Conservation (phyloP, 257 asterid species). For the Nyctanthes arbortristis region DNA sequence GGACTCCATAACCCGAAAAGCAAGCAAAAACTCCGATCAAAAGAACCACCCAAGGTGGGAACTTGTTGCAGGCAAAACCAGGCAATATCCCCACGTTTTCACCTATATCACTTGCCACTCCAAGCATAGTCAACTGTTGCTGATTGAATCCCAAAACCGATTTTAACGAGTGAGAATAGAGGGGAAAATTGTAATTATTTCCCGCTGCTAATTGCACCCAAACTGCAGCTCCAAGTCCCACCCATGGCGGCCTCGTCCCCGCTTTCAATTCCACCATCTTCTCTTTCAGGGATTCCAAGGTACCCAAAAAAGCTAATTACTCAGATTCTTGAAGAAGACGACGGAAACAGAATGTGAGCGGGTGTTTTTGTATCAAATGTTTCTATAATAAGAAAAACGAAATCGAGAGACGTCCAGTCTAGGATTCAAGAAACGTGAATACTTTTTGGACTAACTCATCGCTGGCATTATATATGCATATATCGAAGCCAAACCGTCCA, state of each 20-base stretch:
- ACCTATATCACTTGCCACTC: constrained; percentile 74
- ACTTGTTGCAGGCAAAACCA: constrained; percentile 52
- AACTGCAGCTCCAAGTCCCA: constrained; percentile 70
- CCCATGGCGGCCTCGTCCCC: constrained; percentile 82
- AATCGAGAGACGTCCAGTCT: too few species aligned
- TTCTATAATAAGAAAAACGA: too few species aligned
- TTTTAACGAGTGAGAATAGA: constrained; percentile 70
- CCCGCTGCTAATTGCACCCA: constrained; percentile 77
- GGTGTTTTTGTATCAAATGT: neutral
- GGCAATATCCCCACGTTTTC: constrained; percentile 70
- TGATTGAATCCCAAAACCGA: constrained; percentile 67
- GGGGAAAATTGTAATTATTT: constrained; percentile 65
- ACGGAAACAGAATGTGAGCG: neutral
- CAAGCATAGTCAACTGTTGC: constrained; percentile 62
- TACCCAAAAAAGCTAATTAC: neutral
- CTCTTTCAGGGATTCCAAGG: neutral
- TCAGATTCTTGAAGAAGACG: neutral
- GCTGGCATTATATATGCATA: too few species aligned
- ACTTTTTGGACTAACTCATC: too few species aligned
- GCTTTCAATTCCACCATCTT: constrained; percentile 43
- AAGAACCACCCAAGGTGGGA: constrained; percentile 70
- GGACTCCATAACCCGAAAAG: constrained; percentile 65
- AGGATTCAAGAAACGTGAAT: too few species aligned
- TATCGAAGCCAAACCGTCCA: too few species aligned
- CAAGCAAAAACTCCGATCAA: constrained; percentile 55